A percentile compares a stretch with the other conserved stretches of the same genome.
These are phyloP conservation scores for Oryza brachyantha DNA, from an alignment of 176 grass and related monocot genomes.

Conservation along the genomic window DNA sequence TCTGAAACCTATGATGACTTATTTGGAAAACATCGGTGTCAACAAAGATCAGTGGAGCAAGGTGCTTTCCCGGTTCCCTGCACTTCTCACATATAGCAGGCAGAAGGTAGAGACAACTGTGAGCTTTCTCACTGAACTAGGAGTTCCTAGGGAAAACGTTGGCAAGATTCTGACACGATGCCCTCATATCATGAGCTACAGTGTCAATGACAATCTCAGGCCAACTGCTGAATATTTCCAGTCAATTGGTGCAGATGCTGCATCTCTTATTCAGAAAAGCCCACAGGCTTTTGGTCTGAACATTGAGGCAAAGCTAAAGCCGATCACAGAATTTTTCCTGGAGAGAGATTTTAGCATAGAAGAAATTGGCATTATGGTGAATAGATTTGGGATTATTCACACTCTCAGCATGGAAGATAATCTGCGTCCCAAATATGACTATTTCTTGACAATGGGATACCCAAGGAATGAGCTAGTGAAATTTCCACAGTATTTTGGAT, in stretches of 20 bases:
- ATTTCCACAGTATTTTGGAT: slow-evolving; percentile 94
- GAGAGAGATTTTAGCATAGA: slow-evolving; percentile 56
- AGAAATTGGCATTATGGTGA: slow-evolving; percentile 75
- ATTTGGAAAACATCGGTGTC: slow-evolving; percentile 78
- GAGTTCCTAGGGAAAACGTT: slow-evolving; percentile 73
- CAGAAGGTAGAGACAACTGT: slow-evolving; percentile 65
- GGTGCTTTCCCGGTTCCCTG: slow-evolving; percentile 77
- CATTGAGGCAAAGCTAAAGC: slow-evolving; percentile 77
- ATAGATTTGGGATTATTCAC: slow-evolving; percentile 76
- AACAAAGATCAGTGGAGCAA: slow-evolving; percentile 82
- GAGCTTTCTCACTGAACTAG: slow-evolving; percentile 70
- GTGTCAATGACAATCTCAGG: slow-evolving; percentile 70
- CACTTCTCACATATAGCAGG: slow-evolving; percentile 79
- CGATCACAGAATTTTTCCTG: slow-evolving; percentile 71
- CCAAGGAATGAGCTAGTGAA: slow-evolving; percentile 80
- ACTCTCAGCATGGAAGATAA: slow-evolving; percentile 81
- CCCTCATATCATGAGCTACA: slow-evolving; percentile 79
- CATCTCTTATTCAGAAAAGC: slow-evolving; percentile 76
- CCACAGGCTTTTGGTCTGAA: slow-evolving; percentile 89
- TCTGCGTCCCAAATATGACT: slow-evolving; percentile 80
- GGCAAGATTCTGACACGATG: slow-evolving; percentile 89
- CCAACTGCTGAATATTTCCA: slow-evolving; percentile 78
- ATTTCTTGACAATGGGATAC: slow-evolving; percentile 76
- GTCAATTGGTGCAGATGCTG: slow-evolving; percentile 65
- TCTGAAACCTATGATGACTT: slow-evolving; percentile 89